phyloP scores from a whole-genome alignment of 805 yeast species.

The Saccharomyces paradoxus region DNA sequence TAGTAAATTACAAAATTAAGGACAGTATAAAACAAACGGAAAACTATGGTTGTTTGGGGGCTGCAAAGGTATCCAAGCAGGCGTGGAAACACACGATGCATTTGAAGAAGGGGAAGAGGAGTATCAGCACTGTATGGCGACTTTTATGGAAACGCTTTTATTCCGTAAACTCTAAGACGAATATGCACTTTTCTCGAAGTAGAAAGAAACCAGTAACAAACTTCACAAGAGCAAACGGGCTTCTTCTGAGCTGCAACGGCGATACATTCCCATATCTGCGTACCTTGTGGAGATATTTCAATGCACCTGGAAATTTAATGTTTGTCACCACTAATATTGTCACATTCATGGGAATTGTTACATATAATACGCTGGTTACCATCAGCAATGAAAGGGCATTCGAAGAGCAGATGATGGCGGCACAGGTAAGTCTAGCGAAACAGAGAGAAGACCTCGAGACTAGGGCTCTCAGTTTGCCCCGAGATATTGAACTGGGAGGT shows the following conservation, averaged over 20 bases:
- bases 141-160: not conserved
- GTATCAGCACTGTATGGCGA: not conserved
- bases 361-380: constrained; percentile 27
- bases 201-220: not conserved
- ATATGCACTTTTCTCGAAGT: not conserved
- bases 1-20: not conserved
- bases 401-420: not conserved
- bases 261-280: constrained; percentile 2
- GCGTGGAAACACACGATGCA: not conserved
- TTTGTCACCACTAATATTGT: constrained; percentile 33
- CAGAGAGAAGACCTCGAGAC: not conserved
- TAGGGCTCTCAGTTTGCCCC: not conserved
- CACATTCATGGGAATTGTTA: constrained; percentile 29
- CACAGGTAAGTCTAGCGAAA: not conserved
- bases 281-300: constrained; percentile 32
- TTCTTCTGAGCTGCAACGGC: not conserved
- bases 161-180: not conserved
- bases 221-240: not conserved
- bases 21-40: not conserved
- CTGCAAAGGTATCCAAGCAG: not conserved
- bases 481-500: not conserved
- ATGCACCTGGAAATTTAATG: constrained; percentile 33
- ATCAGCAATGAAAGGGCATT: constrained; percentile 1
- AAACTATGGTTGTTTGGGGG: not conserved
- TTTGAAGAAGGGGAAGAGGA: not conserved